These are phyloP conservation scores for Ophiostoma triangulosporum DNA, from an alignment of 2,329 filamentous ascomycete species.

Conservation along the genomic window DNA sequence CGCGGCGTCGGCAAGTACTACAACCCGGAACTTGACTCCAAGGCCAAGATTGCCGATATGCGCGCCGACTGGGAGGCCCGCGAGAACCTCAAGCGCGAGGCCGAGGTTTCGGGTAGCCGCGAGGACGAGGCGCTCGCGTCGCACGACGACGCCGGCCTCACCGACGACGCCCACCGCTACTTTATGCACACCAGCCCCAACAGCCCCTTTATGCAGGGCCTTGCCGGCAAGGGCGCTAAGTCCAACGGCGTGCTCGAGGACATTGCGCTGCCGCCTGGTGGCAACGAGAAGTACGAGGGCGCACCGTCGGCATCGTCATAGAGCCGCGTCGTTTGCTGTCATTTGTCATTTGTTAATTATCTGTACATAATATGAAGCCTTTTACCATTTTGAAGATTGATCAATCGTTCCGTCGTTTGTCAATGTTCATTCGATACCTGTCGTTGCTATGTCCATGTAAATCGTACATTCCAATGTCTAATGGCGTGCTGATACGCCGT, in stretches of 20 bases:
- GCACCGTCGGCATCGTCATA: not conserved
- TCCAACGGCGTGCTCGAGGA: conserved; percentile 9
- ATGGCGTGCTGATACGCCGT: too few species aligned
- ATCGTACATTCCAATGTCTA: too few species aligned
- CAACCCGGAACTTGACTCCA: conserved; percentile 68
- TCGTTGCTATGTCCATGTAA: too few species aligned
- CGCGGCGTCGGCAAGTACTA: conserved; percentile 70
- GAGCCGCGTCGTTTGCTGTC: not conserved
- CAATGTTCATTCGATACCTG: too few species aligned
- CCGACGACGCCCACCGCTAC: conserved; percentile 39
- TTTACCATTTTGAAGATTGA: not conserved
- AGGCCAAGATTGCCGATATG: conserved; percentile 76
- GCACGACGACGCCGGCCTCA: conserved; percentile 38
- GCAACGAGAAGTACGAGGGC: conserved; percentile 2
- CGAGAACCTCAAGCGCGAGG: conserved; percentile 32
- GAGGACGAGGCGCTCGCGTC: conserved; percentile 20
- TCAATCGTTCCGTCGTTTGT: too few species aligned
- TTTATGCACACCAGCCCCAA: conserved; percentile 28
- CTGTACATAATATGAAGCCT: not conserved
- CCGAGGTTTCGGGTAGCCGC: conserved; percentile 30
- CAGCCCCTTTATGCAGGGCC: conserved; percentile 9
- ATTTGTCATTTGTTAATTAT: not conserved
- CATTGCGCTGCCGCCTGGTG: conserved; percentile 1
- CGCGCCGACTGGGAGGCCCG: conserved; percentile 45
- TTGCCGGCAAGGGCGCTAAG: conserved; percentile 5